These are phyloP conservation scores for Jamesozyma hellenica DNA, from an alignment of 805 yeast genomes.

Conservation along the genomic window DNA sequence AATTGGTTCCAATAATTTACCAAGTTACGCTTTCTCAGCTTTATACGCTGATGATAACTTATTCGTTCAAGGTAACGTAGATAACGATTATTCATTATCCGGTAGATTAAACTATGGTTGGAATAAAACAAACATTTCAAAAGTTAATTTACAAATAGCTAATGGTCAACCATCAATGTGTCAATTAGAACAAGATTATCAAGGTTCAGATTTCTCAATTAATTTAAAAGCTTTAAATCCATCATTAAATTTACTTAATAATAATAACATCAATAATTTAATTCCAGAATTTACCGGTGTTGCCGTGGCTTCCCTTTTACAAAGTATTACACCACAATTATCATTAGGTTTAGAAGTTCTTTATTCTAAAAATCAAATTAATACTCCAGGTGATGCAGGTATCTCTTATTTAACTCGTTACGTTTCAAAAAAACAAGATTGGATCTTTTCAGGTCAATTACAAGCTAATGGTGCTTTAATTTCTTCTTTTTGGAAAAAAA, in stretches of 20 bases:
- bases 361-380: conserved; percentile 62
- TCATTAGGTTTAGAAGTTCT: conserved; percentile 88
- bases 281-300: conserved; percentile 75
- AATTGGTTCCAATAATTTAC: conserved; percentile 74
- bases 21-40: conserved; percentile 86
- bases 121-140: conserved; percentile 68
- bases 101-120: conserved; percentile 91
- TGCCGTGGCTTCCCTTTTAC: conserved; percentile 82
- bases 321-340: conserved; percentile 73
- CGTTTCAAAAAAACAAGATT: conserved; percentile 54
- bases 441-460: conserved; percentile 90
- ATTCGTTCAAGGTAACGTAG: conserved; percentile 85
- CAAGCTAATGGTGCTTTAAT: conserved; percentile 86
- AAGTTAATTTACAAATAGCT: conserved; percentile 80
- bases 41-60: conserved; percentile 77
- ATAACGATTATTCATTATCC: conserved; percentile 71
- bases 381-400: conserved; percentile 82
- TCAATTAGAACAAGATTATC: conserved; percentile 93
- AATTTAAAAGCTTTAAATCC: conserved; percentile 91
- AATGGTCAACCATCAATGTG: conserved; percentile 86
- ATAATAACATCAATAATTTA: conserved; percentile 4
- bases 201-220: conserved; percentile 77
- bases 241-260: conserved; percentile 37
- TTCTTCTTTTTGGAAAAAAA: conserved; percentile 89
- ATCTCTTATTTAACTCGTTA: conserved; percentile 85